A percentile compares a stretch with the other conserved stretches of the same genome.
phyloP scores from a whole-genome alignment of 352 stramenopile genomes.

The Pythium aristosporum region DNA sequence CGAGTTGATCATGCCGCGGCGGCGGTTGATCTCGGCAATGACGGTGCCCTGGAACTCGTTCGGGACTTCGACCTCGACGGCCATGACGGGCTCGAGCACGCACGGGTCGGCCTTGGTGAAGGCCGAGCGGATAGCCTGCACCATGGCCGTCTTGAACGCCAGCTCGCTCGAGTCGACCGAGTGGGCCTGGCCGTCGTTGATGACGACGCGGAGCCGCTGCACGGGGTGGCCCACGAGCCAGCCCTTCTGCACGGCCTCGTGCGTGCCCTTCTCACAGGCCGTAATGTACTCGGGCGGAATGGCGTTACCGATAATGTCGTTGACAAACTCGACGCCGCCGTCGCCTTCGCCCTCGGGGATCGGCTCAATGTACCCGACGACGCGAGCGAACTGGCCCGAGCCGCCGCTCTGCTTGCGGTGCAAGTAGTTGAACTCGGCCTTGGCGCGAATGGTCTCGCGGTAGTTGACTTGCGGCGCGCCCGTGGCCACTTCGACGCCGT shows the following conservation, averaged over 20 bases:
- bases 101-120: conserved; percentile 50
- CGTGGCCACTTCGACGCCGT: conserved; percentile 82
- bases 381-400: conserved; percentile 70
- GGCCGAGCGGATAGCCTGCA: conserved; percentile 55
- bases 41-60: conserved; percentile 70
- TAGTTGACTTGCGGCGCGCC: conserved; percentile 91
- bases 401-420: conserved; percentile 97
- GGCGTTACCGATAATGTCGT: conserved; percentile 96
- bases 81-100: conserved; percentile 79
- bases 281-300: conserved; percentile 63
- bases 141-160: conserved; percentile 57
- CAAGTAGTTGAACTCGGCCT: conserved; percentile 97
- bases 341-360: conserved; percentile 70
- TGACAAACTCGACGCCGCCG: conserved; percentile 94
- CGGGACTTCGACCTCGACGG: conserved; percentile 64
- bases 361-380: conserved; percentile 51
- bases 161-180: conserved; percentile 66
- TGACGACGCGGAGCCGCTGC: conserved; percentile 52
- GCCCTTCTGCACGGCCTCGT: conserved; percentile 48
- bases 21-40: conserved; percentile 70
- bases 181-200: conserved; percentile 58
- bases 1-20: conserved; percentile 55
- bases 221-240: conserved; percentile 63
- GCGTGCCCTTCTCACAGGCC: conserved; percentile 67
- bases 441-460: conserved; percentile 85